Evolutionary conservation across 306 rosid genomes (phyloP).

Genomic region (Dryas alaskensis): DNA sequence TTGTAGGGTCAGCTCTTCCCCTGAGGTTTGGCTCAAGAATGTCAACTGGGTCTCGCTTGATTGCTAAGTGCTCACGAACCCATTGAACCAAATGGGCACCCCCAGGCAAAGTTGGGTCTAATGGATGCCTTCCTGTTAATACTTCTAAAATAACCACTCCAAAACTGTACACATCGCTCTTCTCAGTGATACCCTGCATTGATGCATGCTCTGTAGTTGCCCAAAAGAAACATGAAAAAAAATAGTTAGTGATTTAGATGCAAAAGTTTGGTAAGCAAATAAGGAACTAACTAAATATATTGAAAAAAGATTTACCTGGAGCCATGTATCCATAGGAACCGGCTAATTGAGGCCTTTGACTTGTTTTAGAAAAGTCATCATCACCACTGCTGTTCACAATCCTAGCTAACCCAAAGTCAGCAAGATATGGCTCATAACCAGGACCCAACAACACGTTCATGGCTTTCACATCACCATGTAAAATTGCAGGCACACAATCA

Average conservation of each 20-base stretch:
- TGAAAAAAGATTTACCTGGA: constrained; percentile 53
- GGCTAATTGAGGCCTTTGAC: constrained; percentile 53
- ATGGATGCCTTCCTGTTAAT: constrained; percentile 84
- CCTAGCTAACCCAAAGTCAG: constrained; percentile 68
- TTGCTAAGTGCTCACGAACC: constrained; percentile 66
- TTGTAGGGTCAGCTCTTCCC: constrained; percentile 54
- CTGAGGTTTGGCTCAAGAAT: constrained; percentile 73
- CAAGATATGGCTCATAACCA: constrained; percentile 61
- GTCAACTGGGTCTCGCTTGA: constrained; percentile 44
- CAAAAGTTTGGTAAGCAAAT: background rate
- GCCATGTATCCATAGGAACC: constrained; percentile 94
- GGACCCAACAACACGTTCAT: constrained; percentile 75
- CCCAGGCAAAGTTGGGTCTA: constrained; percentile 79
- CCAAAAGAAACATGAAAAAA: constrained; percentile 21
- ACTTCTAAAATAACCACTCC: constrained; percentile 82
- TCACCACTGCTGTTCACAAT: constrained; percentile 33
- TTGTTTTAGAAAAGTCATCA: constrained; percentile 27
- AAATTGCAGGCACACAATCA: constrained; percentile 76
- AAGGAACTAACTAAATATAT: background rate
- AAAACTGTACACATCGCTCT: constrained; percentile 82
- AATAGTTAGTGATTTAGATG: constrained; percentile 9
- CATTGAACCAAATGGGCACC: constrained; percentile 70
- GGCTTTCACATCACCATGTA: constrained; percentile 90
- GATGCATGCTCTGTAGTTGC: constrained; percentile 61
- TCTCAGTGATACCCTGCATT: constrained; percentile 56